Evolutionary conservation across 2,329 filamentous ascomycete genomes (phyloP).

Genomic region (Sporothrix brunneoviolacea): DNA sequence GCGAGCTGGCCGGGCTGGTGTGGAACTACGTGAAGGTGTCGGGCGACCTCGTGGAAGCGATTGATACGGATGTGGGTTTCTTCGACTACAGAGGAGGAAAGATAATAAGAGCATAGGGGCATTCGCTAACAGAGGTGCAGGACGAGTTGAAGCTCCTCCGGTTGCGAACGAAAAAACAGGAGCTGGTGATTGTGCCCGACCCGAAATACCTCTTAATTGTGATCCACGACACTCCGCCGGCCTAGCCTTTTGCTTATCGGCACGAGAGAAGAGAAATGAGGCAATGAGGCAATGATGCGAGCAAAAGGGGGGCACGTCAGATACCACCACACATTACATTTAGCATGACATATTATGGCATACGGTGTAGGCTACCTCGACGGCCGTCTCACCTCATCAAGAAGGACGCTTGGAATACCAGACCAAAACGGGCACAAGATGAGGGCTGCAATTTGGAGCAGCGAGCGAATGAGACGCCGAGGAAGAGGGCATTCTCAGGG

Average conservation of each 20-base stretch:
- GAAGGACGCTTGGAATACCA: too few species aligned
- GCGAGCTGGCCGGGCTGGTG: conserved; percentile 69
- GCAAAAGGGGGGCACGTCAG: neutral
- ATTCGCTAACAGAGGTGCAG: conserved; percentile 27
- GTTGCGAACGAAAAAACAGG: conserved; percentile 76
- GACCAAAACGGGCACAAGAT: too few species aligned
- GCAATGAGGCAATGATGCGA: neutral
- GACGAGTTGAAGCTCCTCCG: conserved; percentile 72
- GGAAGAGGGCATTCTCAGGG: too few species aligned
- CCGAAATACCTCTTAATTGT: conserved; percentile 71
- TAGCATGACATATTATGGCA: too few species aligned
- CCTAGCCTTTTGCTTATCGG: too few species aligned
- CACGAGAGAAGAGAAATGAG: neutral
- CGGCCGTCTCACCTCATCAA: too few species aligned
- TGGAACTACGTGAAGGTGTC: conserved; percentile 69
- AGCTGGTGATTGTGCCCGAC: conserved; percentile 78
- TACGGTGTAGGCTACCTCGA: too few species aligned
- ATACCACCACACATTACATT: too few species aligned
- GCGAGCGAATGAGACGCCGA: neutral
- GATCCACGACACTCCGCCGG: conserved; percentile 72
- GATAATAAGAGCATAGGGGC: too few species aligned
- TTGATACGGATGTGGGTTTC: conserved; percentile 61
- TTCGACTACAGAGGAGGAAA: too few species aligned
- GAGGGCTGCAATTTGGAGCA: neutral
- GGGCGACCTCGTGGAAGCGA: conserved; percentile 61